Base-by-base conservation (phyloP, 768 basidiomycete species). In the Chlorophyllum brunneum region DNA sequence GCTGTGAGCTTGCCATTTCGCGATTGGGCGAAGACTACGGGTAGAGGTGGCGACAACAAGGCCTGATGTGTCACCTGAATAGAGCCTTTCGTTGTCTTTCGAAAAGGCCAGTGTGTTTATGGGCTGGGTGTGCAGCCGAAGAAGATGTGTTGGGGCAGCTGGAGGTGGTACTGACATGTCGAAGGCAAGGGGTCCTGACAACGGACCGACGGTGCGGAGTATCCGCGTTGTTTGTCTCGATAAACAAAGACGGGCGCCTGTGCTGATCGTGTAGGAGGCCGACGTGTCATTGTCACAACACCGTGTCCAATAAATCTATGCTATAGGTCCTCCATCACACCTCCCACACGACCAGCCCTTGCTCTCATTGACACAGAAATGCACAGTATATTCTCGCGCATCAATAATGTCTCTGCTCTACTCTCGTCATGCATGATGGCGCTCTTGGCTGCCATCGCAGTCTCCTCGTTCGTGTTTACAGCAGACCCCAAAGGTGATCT, bases 31-130 rank as follows among this genome's bases (percentile, higher is more conserved):
- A 15, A 94, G 74, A 0, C 83, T 81, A 23, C 80, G 74, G 2
- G 93, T 84, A 37, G 90, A 88, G 3, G 87, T 90, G 51, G 89
- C 70, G 3, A 84, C 78, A 20, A 94, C 82, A n/a, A 70, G 77
- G 2, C 95, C 95, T 15, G 83, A 77, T 4, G 77, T 70, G 60
- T 98, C 95, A 2, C 87, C 94, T 5, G 95, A 91, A 68, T 92
- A 95, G 4, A 98, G 70, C 15, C 89, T 73, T 56, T 88, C 81
- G 61, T 92, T 91, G 63, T 88, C 81, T 3, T 71, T 58, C 1
- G 92, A 90, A 60, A 92, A 70, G 38, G 68, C 73, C 30, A 95
- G 49, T 0, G 79, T 70, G 48, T 70, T 79, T 47, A 95, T 67
- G 13, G 85, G 77, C 3, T 81, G 71, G 0, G 76, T 70, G 63